Conservation (phyloP, 257 asterid species). For the Solanum pimpinellifolium region DNA sequence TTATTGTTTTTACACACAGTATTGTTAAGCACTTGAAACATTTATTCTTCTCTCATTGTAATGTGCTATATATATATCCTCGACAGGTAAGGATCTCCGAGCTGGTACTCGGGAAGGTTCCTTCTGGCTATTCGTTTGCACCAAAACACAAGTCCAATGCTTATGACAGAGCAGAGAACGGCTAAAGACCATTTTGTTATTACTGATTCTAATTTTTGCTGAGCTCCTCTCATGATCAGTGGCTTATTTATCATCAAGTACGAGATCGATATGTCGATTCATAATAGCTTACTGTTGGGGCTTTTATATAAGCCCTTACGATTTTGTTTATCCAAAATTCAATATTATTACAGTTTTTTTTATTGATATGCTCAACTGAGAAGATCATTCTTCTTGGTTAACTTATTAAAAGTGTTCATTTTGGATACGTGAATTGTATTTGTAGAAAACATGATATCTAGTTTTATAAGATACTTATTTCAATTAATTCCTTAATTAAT, state of each 20-base stretch:
- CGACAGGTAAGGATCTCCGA: slow-evolving; percentile 82
- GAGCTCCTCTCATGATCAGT: background rate
- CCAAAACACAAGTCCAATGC: slow-evolving; percentile 98
- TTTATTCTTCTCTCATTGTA: background rate
- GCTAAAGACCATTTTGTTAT: slow-evolving; percentile 20
- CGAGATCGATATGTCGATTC: background rate
- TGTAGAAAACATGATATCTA: background rate
- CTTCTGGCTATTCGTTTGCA: slow-evolving; percentile 70
- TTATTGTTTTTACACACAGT: background rate
- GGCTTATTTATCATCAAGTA: background rate
- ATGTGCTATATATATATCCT: background rate
- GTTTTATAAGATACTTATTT: background rate
- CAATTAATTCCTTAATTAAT: background rate
- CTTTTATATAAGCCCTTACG: background rate
- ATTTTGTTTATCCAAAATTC: background rate
- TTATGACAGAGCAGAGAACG: slow-evolving; percentile 83
- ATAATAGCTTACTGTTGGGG: background rate
- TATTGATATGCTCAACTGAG: background rate
- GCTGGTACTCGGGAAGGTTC: slow-evolving; percentile 92
- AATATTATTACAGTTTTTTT: background rate
- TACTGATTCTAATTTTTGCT: background rate
- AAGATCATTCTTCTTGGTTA: background rate
- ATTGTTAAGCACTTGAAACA: background rate
- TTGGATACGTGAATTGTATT: background rate
- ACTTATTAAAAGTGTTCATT: background rate